Evolutionary conservation across 306 rosid genomes (phyloP), one percentile per base, ranked within the genome.

Genomic region (Phaseolus lunatus): DNA sequence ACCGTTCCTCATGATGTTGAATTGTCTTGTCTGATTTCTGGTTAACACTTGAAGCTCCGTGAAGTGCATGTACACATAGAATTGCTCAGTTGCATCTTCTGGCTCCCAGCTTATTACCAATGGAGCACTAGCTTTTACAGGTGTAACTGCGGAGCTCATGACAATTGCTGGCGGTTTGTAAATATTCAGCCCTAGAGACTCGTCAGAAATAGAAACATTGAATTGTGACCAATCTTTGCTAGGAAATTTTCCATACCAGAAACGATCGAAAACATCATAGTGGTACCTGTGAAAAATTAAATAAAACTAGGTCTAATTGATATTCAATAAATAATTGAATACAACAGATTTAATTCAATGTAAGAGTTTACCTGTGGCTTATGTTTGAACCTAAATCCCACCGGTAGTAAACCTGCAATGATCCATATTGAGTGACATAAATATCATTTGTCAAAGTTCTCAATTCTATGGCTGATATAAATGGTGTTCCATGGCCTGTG

Each of bases 401-500:
- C 9, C 78, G 77, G 13, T 0, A 0, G 22, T 56, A 10, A 16
- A 0, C 23, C 16, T 66, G 72, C 67, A 86, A 10, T 6, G 82
- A 67, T 71, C 44, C 86, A 37, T 4, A 29, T 7, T n/a, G 0
- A 4, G 86, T 71, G 18, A 0, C 50, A 37, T 86, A 86, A 2
- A 50, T 70, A 11, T 27, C 2, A 54, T 82, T 74, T 1, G 9
- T 13, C 81, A 88, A 63, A 39, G 72, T 47, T 75, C 88, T 73
- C 16, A 84, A 44, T 62, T 80, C 84, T 73, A 88, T 52, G 6
- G 80, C 67, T n/a, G n/a, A n/a, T n/a, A n/a, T n/a, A n/a, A n/a
- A n/a, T n/a, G n/a, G n/a, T n/a, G n/a, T n/a, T n/a, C 90, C 83
- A 35, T 3, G 14, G 29, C 81, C 86, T 0, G 78, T 82, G 65